A percentile compares a stretch with the other conserved stretches of the same genome.
These are phyloP conservation scores for Rhodotorula sp. DNA, from an alignment of 1,284 basidiomycete genomes.

Conservation along the genomic window DNA sequence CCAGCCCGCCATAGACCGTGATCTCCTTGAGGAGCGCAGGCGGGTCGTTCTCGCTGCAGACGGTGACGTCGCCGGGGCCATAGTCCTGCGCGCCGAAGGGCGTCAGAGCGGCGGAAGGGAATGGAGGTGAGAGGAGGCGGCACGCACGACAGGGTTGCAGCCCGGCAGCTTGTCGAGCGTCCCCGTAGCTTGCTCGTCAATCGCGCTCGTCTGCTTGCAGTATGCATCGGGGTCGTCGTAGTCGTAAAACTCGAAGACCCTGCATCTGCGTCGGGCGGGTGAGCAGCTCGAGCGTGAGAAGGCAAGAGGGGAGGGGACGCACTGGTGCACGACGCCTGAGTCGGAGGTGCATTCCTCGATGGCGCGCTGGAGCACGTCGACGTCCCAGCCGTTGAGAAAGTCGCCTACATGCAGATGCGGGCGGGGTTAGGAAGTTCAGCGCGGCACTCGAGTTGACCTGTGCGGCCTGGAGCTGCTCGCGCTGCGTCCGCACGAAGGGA, in stretches of 20 bases:
- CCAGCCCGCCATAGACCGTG: slow-evolving; percentile 9
- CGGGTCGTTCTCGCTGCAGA: slow-evolving; percentile 17
- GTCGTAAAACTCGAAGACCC: slow-evolving; percentile 17
- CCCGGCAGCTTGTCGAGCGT: slow-evolving; percentile 24
- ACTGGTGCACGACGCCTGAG: slow-evolving; percentile 28
- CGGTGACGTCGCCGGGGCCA: slow-evolving; percentile 21
- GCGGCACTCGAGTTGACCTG: too few relatives aligned
- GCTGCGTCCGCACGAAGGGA: too few relatives aligned
- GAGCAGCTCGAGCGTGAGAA: neutral
- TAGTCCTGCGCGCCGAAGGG: neutral
- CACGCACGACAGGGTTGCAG: slow-evolving; percentile 23
- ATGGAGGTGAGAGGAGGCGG: neutral
- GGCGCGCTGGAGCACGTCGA: slow-evolving; percentile 19
- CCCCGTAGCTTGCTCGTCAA: slow-evolving; percentile 8
- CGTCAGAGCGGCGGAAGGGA: neutral
- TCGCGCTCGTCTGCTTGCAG: slow-evolving; percentile 5
- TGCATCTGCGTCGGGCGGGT: slow-evolving; percentile 4
- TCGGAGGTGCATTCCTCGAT: slow-evolving; percentile 24
- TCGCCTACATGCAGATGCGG: neutral
- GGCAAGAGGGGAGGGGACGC: neutral
- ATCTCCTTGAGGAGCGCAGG: slow-evolving; percentile 4
- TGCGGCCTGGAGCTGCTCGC: too few relatives aligned
- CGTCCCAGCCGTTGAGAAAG: slow-evolving; percentile 30
- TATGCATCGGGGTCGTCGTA: neutral
- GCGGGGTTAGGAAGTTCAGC: neutral